Evolutionary conservation across 257 asterid species (phyloP).

Genomic region (Salvia miltiorrhiza): DNA sequence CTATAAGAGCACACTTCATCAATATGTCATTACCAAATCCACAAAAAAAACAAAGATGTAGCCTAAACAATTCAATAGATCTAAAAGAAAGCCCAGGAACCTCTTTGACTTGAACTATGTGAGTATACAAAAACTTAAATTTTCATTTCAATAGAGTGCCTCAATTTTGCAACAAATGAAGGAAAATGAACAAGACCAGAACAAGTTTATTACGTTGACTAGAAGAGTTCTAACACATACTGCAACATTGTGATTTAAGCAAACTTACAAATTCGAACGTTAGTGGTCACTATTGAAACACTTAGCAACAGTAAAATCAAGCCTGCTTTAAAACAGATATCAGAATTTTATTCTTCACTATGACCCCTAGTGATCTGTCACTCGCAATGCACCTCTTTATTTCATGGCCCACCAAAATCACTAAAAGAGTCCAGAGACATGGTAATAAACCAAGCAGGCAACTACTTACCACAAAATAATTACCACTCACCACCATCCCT

Average conservation of each 20-base stretch:
- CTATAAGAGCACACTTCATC: background rate
- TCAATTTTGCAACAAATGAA: background rate
- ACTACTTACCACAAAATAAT: slow-evolving; percentile 3
- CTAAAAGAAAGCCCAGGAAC: background rate
- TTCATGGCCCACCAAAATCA: background rate
- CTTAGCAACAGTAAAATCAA: background rate
- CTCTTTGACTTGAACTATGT: background rate
- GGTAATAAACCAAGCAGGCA: background rate
- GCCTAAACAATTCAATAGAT: background rate
- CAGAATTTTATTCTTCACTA: background rate
- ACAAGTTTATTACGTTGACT: background rate
- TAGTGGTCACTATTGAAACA: background rate
- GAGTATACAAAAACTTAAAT: background rate
- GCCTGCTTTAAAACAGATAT: background rate
- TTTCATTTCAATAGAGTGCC: background rate
- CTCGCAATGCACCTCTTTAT: background rate
- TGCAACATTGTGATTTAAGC: background rate
- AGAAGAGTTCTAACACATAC: background rate
- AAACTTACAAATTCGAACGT: background rate
- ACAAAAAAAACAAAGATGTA: background rate
- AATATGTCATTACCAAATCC: background rate
- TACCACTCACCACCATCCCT: slow-evolving; percentile 1
- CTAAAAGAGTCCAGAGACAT: background rate
- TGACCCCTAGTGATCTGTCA: background rate
- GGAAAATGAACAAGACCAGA: background rate